phyloP scores from a whole-genome alignment of 108 stramenopile genomes.

The Nannochloropsis gaditana region DNA sequence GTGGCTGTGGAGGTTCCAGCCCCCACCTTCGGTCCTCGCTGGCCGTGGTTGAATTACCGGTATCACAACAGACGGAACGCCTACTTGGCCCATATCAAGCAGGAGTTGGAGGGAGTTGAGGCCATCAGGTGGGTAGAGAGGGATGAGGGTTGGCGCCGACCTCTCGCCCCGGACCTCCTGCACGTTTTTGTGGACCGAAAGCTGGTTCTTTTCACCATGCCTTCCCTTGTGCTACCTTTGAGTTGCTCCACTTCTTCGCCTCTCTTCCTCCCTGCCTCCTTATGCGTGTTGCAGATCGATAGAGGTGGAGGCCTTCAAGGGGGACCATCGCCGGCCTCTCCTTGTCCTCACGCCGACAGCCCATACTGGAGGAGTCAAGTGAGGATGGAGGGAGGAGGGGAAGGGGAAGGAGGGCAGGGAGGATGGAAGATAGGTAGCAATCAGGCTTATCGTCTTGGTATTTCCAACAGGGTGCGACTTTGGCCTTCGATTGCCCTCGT shows the following conservation, averaged over 20 bases:
- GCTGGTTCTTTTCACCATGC: neutral
- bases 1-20: neutral
- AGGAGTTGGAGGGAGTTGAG: neutral
- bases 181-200: neutral
- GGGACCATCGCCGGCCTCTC: neutral
- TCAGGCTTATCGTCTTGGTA: neutral
- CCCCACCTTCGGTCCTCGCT: neutral
- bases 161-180: neutral
- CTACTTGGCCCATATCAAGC: neutral
- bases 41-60: neutral
- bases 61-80: neutral
- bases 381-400: neutral
- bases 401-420: neutral
- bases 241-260: neutral
- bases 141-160: neutral
- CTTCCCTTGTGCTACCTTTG: neutral
- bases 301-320: slow-evolving; percentile 5
- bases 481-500: neutral
- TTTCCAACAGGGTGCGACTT: neutral
- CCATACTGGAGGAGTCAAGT: slow-evolving; percentile 15
- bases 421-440: neutral
- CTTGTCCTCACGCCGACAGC: neutral
- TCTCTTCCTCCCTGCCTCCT: neutral
- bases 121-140: neutral
- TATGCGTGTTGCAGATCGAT: neutral